Evolutionary conservation across 495 filamentous ascomycete genomes (phyloP), one percentile per base, ranked within the genome.

Genomic region (Penicillium simplicissimum): DNA sequence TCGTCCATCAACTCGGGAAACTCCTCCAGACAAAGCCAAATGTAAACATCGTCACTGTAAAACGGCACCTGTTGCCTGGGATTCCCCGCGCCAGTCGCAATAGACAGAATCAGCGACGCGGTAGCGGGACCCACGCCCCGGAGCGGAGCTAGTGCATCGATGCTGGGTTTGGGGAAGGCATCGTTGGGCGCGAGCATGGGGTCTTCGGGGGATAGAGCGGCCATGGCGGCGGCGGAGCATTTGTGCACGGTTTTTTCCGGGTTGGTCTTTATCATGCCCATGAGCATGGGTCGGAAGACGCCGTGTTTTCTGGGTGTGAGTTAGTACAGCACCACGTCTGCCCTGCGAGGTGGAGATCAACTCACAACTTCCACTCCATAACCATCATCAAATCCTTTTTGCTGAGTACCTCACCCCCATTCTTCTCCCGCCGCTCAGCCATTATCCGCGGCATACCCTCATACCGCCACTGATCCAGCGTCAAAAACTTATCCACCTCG

Each of bases 321-420:
- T 31, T 7, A 31, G 28, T 31, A 31, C 28, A 31, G 28, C 28
- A 31, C 23, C 23, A 25, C 23, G 23, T 25, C 23, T 25, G 23
- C 23, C 23, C 23, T 25, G 23, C 23, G 23, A 19, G 31, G 47
- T 13, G 45, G 45, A 54, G 45, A 6, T 28, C 19, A n/a, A 80
- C 87, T 68, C 80, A 92, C 88, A 90, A 73, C 75, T 92, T 93
- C 90, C 90, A 93, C 57, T 89, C 84, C 52, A 91, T 83, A n/a
- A 92, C 59, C 35, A 42, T 57, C 42, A 73, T 48, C 33, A 78
- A 25, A 34, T 79, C 77, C 0, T 72, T 71, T 21, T 75, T 76
- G 13, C 57, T 65, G 9, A 79, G 64, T n/a, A 37, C 55, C 56
- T 31, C 49, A 3, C 47, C 25, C 23, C 28, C 33, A 25, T 31